phyloP scores from a whole-genome alignment of 2,329 filamentous ascomycete species.

The Claviceps lovelessii region DNA sequence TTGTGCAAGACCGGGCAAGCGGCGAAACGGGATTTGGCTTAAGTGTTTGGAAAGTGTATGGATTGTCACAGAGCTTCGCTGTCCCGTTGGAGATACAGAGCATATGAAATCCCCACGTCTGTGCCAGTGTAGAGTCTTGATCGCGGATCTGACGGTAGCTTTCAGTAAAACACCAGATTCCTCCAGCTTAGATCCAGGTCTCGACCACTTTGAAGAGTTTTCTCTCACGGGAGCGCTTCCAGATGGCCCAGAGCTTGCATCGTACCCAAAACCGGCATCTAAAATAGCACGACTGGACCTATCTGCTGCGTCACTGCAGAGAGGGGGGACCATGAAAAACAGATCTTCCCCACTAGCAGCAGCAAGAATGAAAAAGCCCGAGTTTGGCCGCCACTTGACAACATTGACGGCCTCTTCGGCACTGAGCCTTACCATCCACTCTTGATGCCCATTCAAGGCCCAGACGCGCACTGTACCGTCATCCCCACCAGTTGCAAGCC shows the following conservation, averaged over 20 bases:
- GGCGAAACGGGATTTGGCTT: slow-evolving; percentile 85
- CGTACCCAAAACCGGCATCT: slow-evolving; percentile 86
- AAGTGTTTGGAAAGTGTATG: slow-evolving; percentile 92
- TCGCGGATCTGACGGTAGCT: slow-evolving; percentile 60
- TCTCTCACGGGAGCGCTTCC: slow-evolving; percentile 51
- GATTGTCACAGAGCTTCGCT: slow-evolving; percentile 72
- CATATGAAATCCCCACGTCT: slow-evolving; percentile 86
- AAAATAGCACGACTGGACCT: slow-evolving; percentile 60
- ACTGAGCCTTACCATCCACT: slow-evolving; percentile 71
- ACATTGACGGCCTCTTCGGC: slow-evolving; percentile 68
- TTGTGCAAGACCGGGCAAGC: slow-evolving; percentile 60
- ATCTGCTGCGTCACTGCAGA: slow-evolving; percentile 60
- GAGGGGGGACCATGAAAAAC: slow-evolving; percentile 66
- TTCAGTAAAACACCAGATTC: slow-evolving; percentile 68
- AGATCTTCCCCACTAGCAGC: slow-evolving; percentile 75
- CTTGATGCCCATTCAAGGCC: slow-evolving; percentile 77
- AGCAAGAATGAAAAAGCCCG: slow-evolving; percentile 66
- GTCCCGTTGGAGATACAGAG: slow-evolving; percentile 71
- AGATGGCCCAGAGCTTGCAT: slow-evolving; percentile 46
- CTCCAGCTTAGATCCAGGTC: slow-evolving; percentile 59
- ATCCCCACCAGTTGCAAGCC: slow-evolving; percentile 82
- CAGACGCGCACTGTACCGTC: slow-evolving; percentile 87
- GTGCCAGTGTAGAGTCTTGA: slow-evolving; percentile 91
- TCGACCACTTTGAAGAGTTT: slow-evolving; percentile 66
- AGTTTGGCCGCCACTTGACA: slow-evolving; percentile 78